Evolutionary conservation across 768 basidiomycete species (phyloP), one percentile per base, ranked within the genome.

Genomic region (Gloeophyllum trabeum): DNA sequence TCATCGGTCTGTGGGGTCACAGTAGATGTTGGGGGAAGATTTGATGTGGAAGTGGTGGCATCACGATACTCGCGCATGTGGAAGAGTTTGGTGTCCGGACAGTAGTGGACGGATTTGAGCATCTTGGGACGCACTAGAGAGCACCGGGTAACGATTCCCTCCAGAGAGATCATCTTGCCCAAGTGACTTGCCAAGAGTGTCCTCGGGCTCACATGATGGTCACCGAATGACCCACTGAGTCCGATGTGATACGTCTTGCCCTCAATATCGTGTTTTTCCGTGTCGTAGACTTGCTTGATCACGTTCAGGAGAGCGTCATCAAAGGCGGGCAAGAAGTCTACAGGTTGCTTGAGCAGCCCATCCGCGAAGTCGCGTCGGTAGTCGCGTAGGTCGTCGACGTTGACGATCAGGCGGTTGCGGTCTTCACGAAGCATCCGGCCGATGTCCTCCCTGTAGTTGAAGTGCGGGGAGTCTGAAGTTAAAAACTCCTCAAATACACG

Each of bases 51-150:
- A 23, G 85, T 81, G 4, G 90, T 88, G 32, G 84, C 84, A 63
- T 99, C 96, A 51, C 89, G 89, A 60, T 99, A 99, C 50, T 88
- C 76, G 47, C 90, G 81, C 36, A 79, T 70, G 61, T 92, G 83
- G 66, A 93, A 96, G 28, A 75, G 70, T 40, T 70, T 67, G 14
- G 91, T 94, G 43, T 80, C 79, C n/a, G 84, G 81, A 56, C 91
- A 94, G 63, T 84, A 99, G 57, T 99, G 96, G 36, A 97, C 77
- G 7, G 96, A 97, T 58, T 83, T 86, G 56, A 96, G 74, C 89
- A 99, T 94, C 66, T 99, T 99, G 13, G 96, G 96, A 24, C 96
- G 83, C 42, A 98, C 94, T 44, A 99, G 80, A 5, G 93, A 97
- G 60, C 96, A 99, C 44, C 96, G 77, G 3, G 94, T 98, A 48